Percentiles rank a stretch among this genome's conserved stretches.
These are phyloP conservation scores for Polygonum aviculare DNA, from an alignment of 148 eudicot species.

Conservation along the genomic window DNA sequence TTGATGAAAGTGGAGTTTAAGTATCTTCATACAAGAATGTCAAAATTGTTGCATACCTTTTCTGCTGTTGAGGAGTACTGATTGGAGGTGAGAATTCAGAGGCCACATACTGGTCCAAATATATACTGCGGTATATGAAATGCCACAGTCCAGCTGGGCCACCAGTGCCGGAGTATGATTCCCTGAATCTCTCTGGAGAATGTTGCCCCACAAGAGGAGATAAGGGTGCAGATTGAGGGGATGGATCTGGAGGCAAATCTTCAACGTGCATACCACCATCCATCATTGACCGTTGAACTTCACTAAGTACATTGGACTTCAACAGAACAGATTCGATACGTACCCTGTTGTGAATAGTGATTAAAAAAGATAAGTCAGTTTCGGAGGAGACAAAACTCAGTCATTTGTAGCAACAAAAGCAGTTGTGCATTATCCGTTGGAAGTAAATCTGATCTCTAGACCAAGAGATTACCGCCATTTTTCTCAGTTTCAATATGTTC, in stretches of 20 bases:
- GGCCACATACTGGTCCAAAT: slow-evolving; percentile 81
- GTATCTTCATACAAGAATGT: not conserved
- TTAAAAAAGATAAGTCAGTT: not conserved
- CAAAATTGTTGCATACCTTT: slow-evolving; percentile 41
- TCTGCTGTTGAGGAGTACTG: slow-evolving; percentile 64
- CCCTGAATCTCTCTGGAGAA: slow-evolving; percentile 40
- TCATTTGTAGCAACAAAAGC: not conserved
- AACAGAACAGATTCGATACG: slow-evolving; percentile 70
- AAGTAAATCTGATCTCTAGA: not conserved
- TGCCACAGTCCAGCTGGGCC: slow-evolving; percentile 98
- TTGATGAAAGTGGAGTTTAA: not conserved
- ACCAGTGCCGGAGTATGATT: slow-evolving; percentile 48
- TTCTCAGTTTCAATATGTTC: not conserved
- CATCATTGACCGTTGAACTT: slow-evolving; percentile 75
- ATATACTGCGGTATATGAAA: slow-evolving; percentile 80
- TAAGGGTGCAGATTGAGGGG: slow-evolving; percentile 48
- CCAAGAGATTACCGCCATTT: not conserved
- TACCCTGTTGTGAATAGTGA: slow-evolving; percentile 34
- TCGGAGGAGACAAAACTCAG: not conserved
- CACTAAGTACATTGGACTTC: slow-evolving; percentile 82
- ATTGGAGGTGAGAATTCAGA: slow-evolving; percentile 91
- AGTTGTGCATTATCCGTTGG: not conserved
- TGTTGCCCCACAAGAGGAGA: slow-evolving; percentile 70
- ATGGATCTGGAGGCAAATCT: slow-evolving; percentile 63
- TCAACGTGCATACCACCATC: slow-evolving; percentile 96